phyloP scores from a whole-genome alignment of 495 filamentous ascomycete species.

The Lasiosphaeris hirsuta region DNA sequence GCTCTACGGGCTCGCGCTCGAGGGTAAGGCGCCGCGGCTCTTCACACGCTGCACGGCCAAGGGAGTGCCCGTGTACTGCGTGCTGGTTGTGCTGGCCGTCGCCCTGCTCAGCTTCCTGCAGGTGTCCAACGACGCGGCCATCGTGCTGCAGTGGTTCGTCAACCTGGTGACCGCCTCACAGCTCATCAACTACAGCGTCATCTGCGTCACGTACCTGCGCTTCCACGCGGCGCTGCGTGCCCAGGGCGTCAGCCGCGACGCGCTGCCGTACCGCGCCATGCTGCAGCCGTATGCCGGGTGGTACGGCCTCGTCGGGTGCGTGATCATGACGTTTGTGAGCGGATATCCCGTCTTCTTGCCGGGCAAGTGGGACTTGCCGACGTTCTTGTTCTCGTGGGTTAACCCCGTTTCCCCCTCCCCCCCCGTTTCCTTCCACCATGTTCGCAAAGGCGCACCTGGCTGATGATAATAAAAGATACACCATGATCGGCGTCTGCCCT shows the following conservation, averaged over 20 bases:
- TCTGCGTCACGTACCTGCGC: conserved; percentile 67
- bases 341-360: conserved; percentile 76
- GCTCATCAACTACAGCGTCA: conserved; percentile 72
- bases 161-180: conserved; percentile 68
- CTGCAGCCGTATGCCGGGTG: conserved; percentile 71
- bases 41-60: conserved; percentile 58
- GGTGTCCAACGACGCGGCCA: conserved; percentile 61
- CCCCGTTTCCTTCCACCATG: background rate
- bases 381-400: conserved; percentile 70
- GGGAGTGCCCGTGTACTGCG: conserved; percentile 61
- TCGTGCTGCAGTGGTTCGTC: conserved; percentile 75
- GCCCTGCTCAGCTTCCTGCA: conserved; percentile 70
- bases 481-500: conserved; percentile 65
- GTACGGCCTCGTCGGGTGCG: conserved; percentile 57
- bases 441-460: background rate
- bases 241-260: conserved; percentile 62
- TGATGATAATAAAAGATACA: conserved; percentile 40
- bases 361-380: conserved; percentile 62
- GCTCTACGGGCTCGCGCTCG: conserved; percentile 70
- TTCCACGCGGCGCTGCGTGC: conserved; percentile 66
- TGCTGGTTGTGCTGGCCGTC: conserved; percentile 58
- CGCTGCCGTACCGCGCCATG: conserved; percentile 62
- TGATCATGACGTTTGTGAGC: conserved; percentile 68
- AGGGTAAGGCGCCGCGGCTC: conserved; percentile 61
- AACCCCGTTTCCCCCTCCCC: background rate